Conservation (phyloP, 2,329 filamentous ascomycete species). For the Aureobasidium sp. region DNA sequence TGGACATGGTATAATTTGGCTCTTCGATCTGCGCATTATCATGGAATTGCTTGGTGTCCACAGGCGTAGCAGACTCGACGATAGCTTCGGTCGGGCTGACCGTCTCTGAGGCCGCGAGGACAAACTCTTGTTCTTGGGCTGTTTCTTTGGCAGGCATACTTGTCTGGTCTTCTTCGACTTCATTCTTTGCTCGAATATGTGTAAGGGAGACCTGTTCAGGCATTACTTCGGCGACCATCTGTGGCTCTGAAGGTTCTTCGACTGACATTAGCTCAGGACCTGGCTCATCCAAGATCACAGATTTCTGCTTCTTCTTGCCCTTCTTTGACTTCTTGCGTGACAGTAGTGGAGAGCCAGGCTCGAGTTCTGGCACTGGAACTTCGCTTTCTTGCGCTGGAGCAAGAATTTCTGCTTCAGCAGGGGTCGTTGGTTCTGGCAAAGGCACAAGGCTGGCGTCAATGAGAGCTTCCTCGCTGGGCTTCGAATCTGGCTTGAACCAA, state of each 20-base stretch:
- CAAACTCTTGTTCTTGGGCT: background rate
- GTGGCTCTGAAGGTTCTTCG: background rate
- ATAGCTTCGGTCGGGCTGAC: background rate
- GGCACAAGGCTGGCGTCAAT: background rate
- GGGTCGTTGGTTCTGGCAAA: background rate
- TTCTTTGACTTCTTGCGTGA: slow-evolving; percentile 12
- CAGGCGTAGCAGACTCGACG: no score
- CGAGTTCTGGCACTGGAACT: background rate
- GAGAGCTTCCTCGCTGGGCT: background rate
- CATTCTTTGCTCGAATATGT: background rate
- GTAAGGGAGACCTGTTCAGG: background rate
- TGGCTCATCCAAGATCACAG: background rate
- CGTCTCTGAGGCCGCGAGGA: no score
- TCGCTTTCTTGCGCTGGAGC: background rate
- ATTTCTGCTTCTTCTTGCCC: slow-evolving; percentile 13
- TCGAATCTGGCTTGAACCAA: slow-evolving; percentile 18
- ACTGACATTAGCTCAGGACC: background rate
- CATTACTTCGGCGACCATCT: background rate
- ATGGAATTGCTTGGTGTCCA: background rate
- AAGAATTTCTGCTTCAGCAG: background rate
- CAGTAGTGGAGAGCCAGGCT: background rate
- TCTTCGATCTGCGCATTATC: background rate
- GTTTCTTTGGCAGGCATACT: background rate
- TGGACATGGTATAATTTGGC: background rate
- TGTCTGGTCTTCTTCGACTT: background rate